Evolutionary conservation across 352 stramenopile genomes (phyloP).

Genomic region (Pythium apleroticum): DNA sequence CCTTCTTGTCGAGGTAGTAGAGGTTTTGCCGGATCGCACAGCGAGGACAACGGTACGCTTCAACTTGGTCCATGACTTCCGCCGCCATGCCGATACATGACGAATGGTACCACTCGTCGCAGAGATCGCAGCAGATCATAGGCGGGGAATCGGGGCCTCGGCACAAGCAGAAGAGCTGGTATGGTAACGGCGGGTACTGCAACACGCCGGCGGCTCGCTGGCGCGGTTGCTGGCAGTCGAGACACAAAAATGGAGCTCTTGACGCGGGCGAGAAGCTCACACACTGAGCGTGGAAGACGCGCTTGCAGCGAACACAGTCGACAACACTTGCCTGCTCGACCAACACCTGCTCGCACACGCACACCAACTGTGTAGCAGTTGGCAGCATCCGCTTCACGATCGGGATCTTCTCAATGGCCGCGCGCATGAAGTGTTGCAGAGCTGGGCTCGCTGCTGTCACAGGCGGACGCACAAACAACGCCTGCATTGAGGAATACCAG

Average conservation of each 20-base stretch:
- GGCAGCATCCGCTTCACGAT: slow-evolving; percentile 11
- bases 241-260: slow-evolving; percentile 27
- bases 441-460: slow-evolving; percentile 33
- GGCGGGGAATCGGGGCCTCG: slow-evolving; percentile 55
- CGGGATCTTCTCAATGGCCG: slow-evolving; percentile 38
- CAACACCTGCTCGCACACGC: slow-evolving; percentile 71
- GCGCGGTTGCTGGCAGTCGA: slow-evolving; percentile 18
- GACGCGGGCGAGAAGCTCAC: slow-evolving; percentile 25
- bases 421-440: slow-evolving; percentile 44
- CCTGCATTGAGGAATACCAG: slow-evolving; percentile 52
- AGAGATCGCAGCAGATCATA: slow-evolving; percentile 89
- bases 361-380: slow-evolving; percentile 44
- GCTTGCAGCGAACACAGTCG: slow-evolving; percentile 47
- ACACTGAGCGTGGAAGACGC: slow-evolving; percentile 62
- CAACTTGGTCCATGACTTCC: slow-evolving; percentile 53
- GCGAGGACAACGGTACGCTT: slow-evolving; percentile 71
- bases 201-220: slow-evolving; percentile 8
- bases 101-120: slow-evolving; percentile 86
- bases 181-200: slow-evolving; percentile 11
- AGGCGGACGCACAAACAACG: slow-evolving; percentile 55
- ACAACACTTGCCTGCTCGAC: slow-evolving; percentile 50
- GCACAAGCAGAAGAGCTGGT: slow-evolving; percentile 71
- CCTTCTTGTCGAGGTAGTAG: slow-evolving; percentile 69
- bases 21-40: slow-evolving; percentile 68
- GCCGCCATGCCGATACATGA: slow-evolving; percentile 63